Conservation (phyloP, 2,329 filamentous ascomycete species). For the Zasmidium citrigriseum region DNA sequence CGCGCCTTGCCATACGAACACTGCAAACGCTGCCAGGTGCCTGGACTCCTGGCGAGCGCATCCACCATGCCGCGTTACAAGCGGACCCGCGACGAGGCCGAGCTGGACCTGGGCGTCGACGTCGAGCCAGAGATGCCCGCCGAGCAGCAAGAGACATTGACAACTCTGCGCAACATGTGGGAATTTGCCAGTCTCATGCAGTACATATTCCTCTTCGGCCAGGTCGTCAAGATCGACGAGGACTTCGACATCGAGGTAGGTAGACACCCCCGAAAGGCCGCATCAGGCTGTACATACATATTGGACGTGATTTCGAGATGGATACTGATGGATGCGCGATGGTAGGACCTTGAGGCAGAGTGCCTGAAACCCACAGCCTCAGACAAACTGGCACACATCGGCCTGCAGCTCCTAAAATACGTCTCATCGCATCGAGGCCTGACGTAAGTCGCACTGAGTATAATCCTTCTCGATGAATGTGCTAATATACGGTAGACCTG, state of each 20-base stretch:
- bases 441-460: constrained; percentile 62
- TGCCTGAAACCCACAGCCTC: constrained; percentile 77
- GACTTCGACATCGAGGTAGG: constrained; percentile 86
- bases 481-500: constrained; percentile 58
- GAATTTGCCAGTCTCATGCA: constrained; percentile 93
- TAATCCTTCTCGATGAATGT: background rate
- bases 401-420: constrained; percentile 83
- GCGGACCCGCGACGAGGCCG: constrained; percentile 56
- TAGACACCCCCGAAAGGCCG: constrained; percentile 14
- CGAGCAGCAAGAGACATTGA: constrained; percentile 51
- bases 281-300: constrained; percentile 1
- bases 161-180: constrained; percentile 84
- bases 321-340: constrained; percentile 29
- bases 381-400: constrained; percentile 74
- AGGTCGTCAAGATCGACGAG: constrained; percentile 84
- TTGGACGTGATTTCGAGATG: background rate
- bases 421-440: constrained; percentile 91
- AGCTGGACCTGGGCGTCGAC: constrained; percentile 39
- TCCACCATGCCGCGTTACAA: constrained; percentile 56
- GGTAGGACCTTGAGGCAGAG: constrained; percentile 82
- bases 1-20: background rate
- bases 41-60: constrained; percentile 1
- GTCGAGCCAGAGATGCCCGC: constrained; percentile 22
- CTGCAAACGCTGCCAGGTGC: background rate
- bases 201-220: constrained; percentile 89